These are phyloP conservation scores for Ambrosiella cleistominuta DNA, from an alignment of 2,329 filamentous ascomycete genomes.

Conservation along the genomic window DNA sequence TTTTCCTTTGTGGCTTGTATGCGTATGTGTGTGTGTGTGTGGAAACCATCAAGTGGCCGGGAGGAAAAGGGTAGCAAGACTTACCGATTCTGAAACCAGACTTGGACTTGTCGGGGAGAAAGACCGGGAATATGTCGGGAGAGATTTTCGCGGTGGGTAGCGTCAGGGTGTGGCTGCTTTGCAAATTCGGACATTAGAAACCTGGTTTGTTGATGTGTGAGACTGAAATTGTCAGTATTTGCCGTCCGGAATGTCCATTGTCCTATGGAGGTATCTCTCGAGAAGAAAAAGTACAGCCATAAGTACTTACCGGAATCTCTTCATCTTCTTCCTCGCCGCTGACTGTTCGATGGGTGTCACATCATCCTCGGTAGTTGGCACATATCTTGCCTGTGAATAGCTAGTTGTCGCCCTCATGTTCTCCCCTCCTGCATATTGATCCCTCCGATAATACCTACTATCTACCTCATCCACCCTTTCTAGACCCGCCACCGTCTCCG, in stretches of 20 bases:
- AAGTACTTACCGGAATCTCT: slow-evolving; percentile 51
- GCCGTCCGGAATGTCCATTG: too few species aligned
- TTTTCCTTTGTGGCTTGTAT: not conserved
- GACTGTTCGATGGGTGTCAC: slow-evolving; percentile 19
- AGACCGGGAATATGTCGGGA: slow-evolving; percentile 82
- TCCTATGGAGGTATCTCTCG: too few species aligned
- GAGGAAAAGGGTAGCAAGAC: slow-evolving; percentile 15
- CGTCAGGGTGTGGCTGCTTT: slow-evolving; percentile 85
- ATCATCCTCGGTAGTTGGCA: not conserved
- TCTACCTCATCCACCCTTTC: not conserved
- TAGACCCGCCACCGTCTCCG: not conserved
- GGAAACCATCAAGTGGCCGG: not conserved
- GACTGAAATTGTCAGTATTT: slow-evolving; percentile 28
- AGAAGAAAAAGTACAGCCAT: too few species aligned
- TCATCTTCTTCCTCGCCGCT: slow-evolving; percentile 49
- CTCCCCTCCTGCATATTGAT: not conserved
- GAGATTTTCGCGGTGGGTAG: slow-evolving; percentile 70
- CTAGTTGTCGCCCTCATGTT: too few species aligned
- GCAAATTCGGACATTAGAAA: slow-evolving; percentile 96
- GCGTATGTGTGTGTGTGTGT: not conserved
- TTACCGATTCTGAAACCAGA: slow-evolving; percentile 97
- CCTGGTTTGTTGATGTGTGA: slow-evolving; percentile 92
- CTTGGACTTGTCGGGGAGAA: slow-evolving; percentile 83
- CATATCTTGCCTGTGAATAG: not conserved
- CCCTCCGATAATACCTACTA: not conserved